Base-by-base conservation (phyloP, 2,329 filamentous ascomycete genomes). In the Colletotrichum lindemuthianum region DNA sequence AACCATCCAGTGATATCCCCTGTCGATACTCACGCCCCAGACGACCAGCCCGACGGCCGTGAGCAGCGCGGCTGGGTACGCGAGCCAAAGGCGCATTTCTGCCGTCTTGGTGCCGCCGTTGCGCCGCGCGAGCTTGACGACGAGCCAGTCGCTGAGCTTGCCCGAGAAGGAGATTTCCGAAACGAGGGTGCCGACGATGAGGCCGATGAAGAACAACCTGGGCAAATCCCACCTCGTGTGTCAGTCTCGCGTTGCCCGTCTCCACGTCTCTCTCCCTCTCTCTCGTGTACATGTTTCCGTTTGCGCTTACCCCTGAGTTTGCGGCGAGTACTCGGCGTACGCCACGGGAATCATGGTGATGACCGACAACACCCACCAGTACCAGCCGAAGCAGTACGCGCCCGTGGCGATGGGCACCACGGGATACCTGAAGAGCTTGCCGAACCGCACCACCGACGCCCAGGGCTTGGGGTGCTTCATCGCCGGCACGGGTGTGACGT, bases 71-170 rank as follows among this genome's bases (percentile, higher is more conserved):
- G 83, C 84, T 7, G 85, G 85, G 72, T 86, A 87, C 3, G 78
- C 79, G 11, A 87, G 72, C 83, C 84, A 87, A 24, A 87, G 71
- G 13, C 85, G 77, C 83, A 85, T 85, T 72, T 88, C 85, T 0
- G 85, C 76, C 1, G 80, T 74, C 37, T 81, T 78, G 7, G 80
- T 67, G 33, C 77, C 77, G 13, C 72, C 72, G 63, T 83, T 83
- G 51, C 72, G 75, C 67, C 75, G 79, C 1, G 82, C 78, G 39
- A 86, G 69, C 43, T 71, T 71, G n/a, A 75, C 61, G n/a, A 86
- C 77, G 12, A 87, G 76, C 59, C 72, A 74, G 70, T 87, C 86
- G 68, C 83, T 85, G 16, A 86, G 69, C n/a, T 75, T 63, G 8
- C 86, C 85, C 1, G 84, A 86, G 67, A 75, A 83, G 59, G 82